A percentile compares a stretch with the other conserved stretches of the same genome.
Conservation (phyloP, 2,329 filamentous ascomycete genomes). For the Neoarthrinium moseri region DNA sequence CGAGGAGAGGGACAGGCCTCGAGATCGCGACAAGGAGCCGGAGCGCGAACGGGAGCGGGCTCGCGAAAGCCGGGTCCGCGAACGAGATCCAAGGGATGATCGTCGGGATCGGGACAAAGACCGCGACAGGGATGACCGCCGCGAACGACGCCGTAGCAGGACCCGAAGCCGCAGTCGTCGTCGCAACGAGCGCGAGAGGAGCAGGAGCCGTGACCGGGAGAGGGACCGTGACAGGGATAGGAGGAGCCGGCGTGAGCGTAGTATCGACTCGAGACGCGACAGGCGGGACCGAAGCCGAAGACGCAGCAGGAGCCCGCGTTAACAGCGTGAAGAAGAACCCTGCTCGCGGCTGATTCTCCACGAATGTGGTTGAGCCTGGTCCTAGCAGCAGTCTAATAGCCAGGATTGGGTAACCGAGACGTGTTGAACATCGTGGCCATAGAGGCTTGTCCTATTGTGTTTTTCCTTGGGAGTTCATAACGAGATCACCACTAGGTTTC, state of each 20-base stretch:
- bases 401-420: too few relatives aligned
- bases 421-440: too few relatives aligned
- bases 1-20: slow-evolving; percentile 25
- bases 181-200: slow-evolving; percentile 25
- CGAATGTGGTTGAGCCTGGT: neutral
- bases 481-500: too few relatives aligned
- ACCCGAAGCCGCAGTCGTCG: slow-evolving; percentile 32
- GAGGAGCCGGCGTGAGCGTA: slow-evolving; percentile 19
- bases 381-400: neutral
- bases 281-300: slow-evolving; percentile 19
- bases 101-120: slow-evolving; percentile 14
- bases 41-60: slow-evolving; percentile 15
- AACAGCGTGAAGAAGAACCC: slow-evolving; percentile 14
- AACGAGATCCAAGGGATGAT: neutral
- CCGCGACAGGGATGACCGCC: slow-evolving; percentile 12
- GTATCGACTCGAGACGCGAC: slow-evolving; percentile 19
- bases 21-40: slow-evolving; percentile 25
- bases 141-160: slow-evolving; percentile 19
- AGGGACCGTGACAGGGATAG: slow-evolving; percentile 31
- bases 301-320: slow-evolving; percentile 25
- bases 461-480: too few relatives aligned
- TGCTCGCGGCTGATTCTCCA: neutral
- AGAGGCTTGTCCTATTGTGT: too few relatives aligned
- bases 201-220: slow-evolving; percentile 20
- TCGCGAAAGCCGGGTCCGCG: slow-evolving; percentile 11